These are phyloP conservation scores for Venturia nashicola DNA, from an alignment of 2,329 filamentous ascomycete species.

Conservation along the genomic window DNA sequence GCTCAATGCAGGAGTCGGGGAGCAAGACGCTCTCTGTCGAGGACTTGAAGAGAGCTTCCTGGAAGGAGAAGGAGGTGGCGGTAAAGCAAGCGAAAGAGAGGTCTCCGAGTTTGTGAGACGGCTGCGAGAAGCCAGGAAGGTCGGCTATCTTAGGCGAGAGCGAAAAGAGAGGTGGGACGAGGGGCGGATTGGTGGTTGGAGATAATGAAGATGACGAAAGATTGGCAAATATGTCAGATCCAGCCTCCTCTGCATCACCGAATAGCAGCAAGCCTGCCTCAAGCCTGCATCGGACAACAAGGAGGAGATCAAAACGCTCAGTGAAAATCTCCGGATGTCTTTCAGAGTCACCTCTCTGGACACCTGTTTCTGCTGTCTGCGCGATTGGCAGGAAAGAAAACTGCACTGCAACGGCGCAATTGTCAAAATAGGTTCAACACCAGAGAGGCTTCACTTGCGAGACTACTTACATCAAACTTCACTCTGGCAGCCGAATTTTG, in stretches of 20 bases:
- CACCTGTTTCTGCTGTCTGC: background rate
- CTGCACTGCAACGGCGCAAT: background rate
- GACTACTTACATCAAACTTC: background rate
- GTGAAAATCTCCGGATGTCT: no score
- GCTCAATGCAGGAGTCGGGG: constrained; percentile 60
- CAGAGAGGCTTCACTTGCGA: background rate
- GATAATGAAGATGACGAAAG: constrained; percentile 35
- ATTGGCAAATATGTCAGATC: background rate
- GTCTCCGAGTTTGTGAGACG: constrained; percentile 71
- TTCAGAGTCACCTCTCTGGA: background rate
- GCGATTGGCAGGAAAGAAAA: background rate
- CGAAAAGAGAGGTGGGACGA: constrained; percentile 93
- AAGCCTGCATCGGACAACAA: background rate
- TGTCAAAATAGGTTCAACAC: background rate
- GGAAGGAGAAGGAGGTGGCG: constrained; percentile 42
- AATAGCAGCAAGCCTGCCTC: background rate
- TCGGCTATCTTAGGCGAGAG: constrained; percentile 71
- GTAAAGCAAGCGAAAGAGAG: constrained; percentile 63
- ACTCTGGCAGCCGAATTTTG: background rate
- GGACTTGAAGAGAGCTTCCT: constrained; percentile 91
- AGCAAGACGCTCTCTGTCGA: constrained; percentile 70
- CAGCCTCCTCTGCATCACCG: background rate
- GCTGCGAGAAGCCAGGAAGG: constrained; percentile 67
- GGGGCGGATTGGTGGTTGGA: constrained; percentile 87
- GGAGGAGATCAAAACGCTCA: background rate